Conservation (phyloP, 1,284 basidiomycete genomes). For the Bjerkandera adusta region DNA sequence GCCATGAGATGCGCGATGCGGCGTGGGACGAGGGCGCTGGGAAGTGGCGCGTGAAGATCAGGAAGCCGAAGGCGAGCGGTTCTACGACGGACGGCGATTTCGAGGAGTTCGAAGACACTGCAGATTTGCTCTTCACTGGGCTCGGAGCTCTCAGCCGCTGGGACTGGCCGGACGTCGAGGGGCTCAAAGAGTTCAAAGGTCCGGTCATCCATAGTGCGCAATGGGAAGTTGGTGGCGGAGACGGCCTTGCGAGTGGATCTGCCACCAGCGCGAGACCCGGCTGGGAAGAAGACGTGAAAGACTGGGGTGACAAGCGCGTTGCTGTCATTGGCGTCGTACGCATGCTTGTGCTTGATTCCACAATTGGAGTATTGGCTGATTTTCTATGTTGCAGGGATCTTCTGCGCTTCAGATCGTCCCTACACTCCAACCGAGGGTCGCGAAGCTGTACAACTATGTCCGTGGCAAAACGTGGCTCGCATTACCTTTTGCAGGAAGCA, state of each 20-base stretch:
- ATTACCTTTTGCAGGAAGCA: conserved; percentile 43
- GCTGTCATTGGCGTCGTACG: conserved; percentile 65
- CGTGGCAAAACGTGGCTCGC: conserved; percentile 64
- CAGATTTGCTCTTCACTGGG: conserved; percentile 20
- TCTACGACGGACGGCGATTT: not conserved
- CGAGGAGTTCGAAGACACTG: conserved; percentile 21
- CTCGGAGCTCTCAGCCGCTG: conserved; percentile 17
- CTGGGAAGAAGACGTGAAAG: conserved; percentile 38
- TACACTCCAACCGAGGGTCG: conserved; percentile 52
- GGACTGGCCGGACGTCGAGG: conserved; percentile 21
- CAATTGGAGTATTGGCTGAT: not conserved
- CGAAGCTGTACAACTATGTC: conserved; percentile 54
- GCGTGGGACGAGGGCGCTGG: conserved; percentile 44
- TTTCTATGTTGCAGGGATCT: conserved; percentile 44
- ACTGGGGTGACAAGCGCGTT: conserved; percentile 53
- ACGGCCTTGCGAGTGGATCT: not conserved
- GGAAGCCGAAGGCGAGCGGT: conserved; percentile 11
- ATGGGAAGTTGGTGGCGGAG: conserved; percentile 41
- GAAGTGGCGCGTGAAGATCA: conserved; percentile 52
- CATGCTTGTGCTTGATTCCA: conserved; percentile 3
- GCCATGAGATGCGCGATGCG: conserved; percentile 49
- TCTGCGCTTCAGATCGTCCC: conserved; percentile 67
- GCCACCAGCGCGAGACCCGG: not conserved
- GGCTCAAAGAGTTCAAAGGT: conserved; percentile 17
- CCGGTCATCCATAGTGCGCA: conserved; percentile 39